Evolutionary conservation across 805 yeast species (phyloP).

Genomic region (Hanseniaspora guilliermondii): DNA sequence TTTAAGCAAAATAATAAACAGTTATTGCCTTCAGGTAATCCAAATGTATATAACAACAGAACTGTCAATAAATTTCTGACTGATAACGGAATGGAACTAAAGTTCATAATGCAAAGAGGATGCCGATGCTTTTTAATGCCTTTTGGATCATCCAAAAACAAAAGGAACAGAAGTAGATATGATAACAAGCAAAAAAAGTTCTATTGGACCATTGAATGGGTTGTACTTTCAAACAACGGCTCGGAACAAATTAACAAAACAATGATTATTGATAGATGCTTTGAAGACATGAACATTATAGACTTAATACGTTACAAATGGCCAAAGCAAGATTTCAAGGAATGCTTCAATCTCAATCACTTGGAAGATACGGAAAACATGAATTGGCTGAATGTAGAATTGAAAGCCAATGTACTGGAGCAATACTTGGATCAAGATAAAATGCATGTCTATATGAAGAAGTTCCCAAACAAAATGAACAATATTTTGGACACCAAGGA

Average conservation of each 20-base stretch:
- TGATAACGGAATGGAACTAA: slow-evolving; percentile 16
- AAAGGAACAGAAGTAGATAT: slow-evolving; percentile 53
- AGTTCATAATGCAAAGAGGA: slow-evolving; percentile 41
- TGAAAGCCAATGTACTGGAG: slow-evolving; percentile 11
- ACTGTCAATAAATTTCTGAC: slow-evolving; percentile 15
- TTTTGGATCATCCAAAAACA: slow-evolving; percentile 59
- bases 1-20: slow-evolving; percentile 34
- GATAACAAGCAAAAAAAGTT: slow-evolving; percentile 49
- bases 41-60: slow-evolving; percentile 19
- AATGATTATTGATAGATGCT: neutral
- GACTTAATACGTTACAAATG: slow-evolving; percentile 1
- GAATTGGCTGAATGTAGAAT: slow-evolving; percentile 17
- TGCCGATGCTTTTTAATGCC: slow-evolving; percentile 55
- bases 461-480: slow-evolving; percentile 26
- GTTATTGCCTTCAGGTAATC: slow-evolving; percentile 19
- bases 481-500: slow-evolving; percentile 27
- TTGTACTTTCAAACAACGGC: slow-evolving; percentile 27
- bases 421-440: slow-evolving; percentile 12
- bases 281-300: slow-evolving; percentile 3
- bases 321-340: neutral
- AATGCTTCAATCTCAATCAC: neutral
- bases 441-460: slow-evolving; percentile 21
- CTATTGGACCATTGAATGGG: slow-evolving; percentile 76
- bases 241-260: slow-evolving; percentile 17
- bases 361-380: slow-evolving; percentile 15